phyloP scores from a whole-genome alignment of 1,139 yeast species.

The Saccharomycopsis crataegensis region DNA sequence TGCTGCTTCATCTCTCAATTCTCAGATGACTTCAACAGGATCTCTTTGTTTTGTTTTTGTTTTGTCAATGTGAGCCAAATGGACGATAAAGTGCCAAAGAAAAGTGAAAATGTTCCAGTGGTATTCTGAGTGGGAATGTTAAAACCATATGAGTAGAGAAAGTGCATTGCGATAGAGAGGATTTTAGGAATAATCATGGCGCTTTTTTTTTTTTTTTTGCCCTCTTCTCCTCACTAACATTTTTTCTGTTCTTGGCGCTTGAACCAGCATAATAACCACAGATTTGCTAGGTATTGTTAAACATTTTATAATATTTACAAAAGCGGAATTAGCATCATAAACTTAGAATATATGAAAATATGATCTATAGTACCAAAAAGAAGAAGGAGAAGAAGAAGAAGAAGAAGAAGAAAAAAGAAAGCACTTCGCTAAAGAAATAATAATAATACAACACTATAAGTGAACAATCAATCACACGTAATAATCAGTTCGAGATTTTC shows the following conservation, averaged over 20 bases:
- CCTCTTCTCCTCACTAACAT: neutral
- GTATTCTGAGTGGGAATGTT: no score
- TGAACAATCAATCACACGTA: neutral
- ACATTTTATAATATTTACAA: no score
- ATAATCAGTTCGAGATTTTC: neutral
- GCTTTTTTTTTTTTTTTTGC: neutral
- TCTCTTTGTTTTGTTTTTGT: neutral
- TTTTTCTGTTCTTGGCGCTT: neutral
- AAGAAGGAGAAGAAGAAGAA: neutral
- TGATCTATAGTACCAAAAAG: no score
- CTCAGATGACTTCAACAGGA: neutral
- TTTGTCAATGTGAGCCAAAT: neutral
- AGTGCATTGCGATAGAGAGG: no score
- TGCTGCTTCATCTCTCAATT: neutral
- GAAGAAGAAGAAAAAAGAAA: neutral
- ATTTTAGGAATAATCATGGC: no score
- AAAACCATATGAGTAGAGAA: no score
- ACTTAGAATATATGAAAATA: no score
- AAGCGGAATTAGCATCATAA: no score
- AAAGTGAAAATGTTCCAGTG: no score
- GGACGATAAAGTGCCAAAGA: no score
- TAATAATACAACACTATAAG: neutral
- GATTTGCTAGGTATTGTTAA: no score
- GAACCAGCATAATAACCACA: no score
- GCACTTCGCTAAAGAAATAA: neutral